Evolutionary conservation across 2,329 filamentous ascomycete species (phyloP), one percentile per base, ranked within the genome.

Genomic region (Xylariales sp.): DNA sequence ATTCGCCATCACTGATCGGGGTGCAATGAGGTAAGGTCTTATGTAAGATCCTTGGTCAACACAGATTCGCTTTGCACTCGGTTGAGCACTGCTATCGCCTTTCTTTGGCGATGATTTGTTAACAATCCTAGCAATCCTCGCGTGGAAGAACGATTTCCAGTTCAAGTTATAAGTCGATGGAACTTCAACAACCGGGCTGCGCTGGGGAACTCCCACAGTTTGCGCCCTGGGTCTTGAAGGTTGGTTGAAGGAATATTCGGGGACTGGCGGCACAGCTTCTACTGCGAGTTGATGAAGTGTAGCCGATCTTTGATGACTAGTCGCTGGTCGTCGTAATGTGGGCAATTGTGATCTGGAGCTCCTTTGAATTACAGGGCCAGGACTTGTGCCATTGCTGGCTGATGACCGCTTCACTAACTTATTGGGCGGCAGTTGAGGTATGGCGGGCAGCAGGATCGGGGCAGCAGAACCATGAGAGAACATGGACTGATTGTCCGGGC

Each of bases 391-490:
- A 46, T 72, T 71, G 32, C 69, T 64, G 15, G 83, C 78, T 4
- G 81, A 72, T 25, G 77, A 72, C 43, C 85, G 78, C 62, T 91
- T 91, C 37, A 89, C 84, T 28, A 90, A 69, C 64, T 88, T 89
- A 60, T 90, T 90, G 14, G 80, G 82, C 7, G 77, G 67, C 21
- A 78, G 59, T 43, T 69, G 70, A 48, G 59, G 62, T 46, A 57
- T 63, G 14, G 58, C 43, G 14, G 66, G 55, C 29, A 53, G 55
- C 16, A 84, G 59, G 41, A 88, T 83, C 13, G 83, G 81, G 17
- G 74, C 78, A 2, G 71, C 74, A 24, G 84, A 88, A 42, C 72
- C 76, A 61, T 85, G 75, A 14, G 82, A 85, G 55, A 78, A 76
- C 28, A 86, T 58, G 3, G 83, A 83, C 30, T 80, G 76, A 10